phyloP scores from a whole-genome alignment of 495 filamentous ascomycete species.

The Hyaloscypha bicolor region DNA sequence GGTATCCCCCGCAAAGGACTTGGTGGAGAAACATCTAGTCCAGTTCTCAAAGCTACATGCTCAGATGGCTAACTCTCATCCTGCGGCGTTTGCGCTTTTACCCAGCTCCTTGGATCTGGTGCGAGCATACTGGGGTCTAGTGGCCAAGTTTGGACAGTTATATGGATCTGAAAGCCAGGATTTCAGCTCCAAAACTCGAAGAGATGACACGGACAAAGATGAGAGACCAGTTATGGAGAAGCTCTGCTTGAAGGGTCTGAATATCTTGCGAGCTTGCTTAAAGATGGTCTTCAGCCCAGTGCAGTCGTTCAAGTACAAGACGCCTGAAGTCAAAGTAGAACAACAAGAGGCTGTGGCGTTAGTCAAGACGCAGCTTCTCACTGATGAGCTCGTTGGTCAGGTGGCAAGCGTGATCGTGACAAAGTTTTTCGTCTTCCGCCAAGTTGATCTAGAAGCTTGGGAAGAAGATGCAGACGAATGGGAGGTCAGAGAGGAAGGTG shows the following conservation, averaged over 20 bases:
- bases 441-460: constrained; percentile 85
- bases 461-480: constrained; percentile 87
- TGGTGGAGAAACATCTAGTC: constrained; percentile 81
- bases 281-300: constrained; percentile 79
- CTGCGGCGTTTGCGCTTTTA: constrained; percentile 78
- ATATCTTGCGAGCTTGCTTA: constrained; percentile 80
- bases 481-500: constrained; percentile 81
- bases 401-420: constrained; percentile 83
- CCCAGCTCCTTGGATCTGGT: constrained; percentile 76
- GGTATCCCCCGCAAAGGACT: constrained; percentile 42
- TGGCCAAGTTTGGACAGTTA: constrained; percentile 71
- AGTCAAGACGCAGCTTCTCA: constrained; percentile 73
- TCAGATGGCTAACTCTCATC: constrained; percentile 74
- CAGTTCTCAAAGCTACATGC: constrained; percentile 92
- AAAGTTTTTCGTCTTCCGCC: constrained; percentile 85
- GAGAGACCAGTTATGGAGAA: constrained; percentile 68
- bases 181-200: constrained; percentile 42
- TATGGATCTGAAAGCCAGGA: constrained; percentile 45
- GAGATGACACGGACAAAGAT: constrained; percentile 52
- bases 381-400: constrained; percentile 69
- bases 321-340: constrained; percentile 68
- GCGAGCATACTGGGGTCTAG: constrained; percentile 80
- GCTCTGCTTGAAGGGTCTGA: constrained; percentile 75
- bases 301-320: constrained; percentile 80
- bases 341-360: constrained; percentile 62